A percentile compares a stretch with the other conserved stretches of the same genome.
These are phyloP conservation scores for Aurantiochytrium sp. DNA, from an alignment of 108 stramenopile genomes.

Conservation along the genomic window DNA sequence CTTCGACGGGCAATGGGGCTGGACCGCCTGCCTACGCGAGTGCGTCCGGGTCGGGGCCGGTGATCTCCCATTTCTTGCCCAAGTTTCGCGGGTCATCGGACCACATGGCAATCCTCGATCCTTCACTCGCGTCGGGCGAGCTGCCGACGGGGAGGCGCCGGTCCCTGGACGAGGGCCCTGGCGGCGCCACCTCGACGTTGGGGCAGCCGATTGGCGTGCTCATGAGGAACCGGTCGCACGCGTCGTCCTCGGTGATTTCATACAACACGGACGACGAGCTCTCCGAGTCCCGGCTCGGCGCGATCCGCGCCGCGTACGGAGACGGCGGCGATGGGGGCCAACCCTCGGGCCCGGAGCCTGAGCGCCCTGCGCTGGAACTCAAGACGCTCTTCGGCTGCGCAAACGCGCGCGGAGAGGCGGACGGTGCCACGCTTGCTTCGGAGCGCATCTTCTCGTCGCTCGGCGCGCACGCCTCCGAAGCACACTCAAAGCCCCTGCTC, in stretches of 20 bases:
- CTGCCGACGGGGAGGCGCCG: background rate
- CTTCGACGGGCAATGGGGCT: too few species aligned
- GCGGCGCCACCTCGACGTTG: background rate
- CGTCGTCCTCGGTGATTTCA: conserved; percentile 1
- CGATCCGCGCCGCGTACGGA: background rate
- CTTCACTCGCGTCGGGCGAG: background rate
- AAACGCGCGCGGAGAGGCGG: too few species aligned
- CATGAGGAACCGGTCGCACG: conserved; percentile 7
- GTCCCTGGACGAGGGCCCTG: background rate
- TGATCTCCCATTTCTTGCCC: background rate
- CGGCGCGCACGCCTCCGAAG: background rate
- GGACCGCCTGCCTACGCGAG: too few species aligned
- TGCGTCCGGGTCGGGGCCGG: background rate
- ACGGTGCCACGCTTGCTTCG: too few species aligned
- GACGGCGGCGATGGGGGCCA: background rate
- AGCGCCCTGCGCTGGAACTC: too few species aligned
- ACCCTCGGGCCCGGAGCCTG: too few species aligned
- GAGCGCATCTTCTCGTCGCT: background rate
- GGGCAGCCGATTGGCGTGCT: conserved; percentile 7
- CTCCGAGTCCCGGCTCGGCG: background rate
- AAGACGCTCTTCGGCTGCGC: too few species aligned
- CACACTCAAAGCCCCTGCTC: background rate
- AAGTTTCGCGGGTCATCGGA: background rate
- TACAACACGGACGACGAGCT: background rate
- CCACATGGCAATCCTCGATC: background rate